Conservation (phyloP, 176 grass and related monocot genomes). For the Bothriochloa decipiens region DNA sequence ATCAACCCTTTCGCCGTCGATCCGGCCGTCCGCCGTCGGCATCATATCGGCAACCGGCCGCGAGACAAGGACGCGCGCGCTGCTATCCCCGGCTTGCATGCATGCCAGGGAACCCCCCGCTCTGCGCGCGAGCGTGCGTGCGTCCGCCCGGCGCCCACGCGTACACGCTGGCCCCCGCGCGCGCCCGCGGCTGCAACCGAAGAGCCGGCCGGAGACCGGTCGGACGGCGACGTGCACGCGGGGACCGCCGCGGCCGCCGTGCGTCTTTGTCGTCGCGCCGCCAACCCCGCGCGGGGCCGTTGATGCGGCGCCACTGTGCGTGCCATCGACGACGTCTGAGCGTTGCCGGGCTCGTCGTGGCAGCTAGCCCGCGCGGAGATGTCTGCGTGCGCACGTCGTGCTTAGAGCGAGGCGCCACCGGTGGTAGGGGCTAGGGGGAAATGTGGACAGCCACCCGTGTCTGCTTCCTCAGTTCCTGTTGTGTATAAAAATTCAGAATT, state of each 20-base stretch:
- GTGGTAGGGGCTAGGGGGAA: not conserved
- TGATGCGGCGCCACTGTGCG: constrained; percentile 7
- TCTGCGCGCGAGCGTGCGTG: not conserved
- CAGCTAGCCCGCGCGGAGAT: too few relatives aligned
- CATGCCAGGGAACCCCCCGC: not conserved
- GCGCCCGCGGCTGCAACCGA: not conserved
- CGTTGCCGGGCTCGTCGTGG: too few relatives aligned
- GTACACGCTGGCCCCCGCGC: too few relatives aligned
- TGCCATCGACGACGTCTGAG: not conserved
- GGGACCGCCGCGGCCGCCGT: too few relatives aligned
- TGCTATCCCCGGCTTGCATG: too few relatives aligned
- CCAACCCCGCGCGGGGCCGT: constrained; percentile 30
- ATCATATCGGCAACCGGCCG: not conserved
- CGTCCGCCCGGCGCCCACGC: not conserved
- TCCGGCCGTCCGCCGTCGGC: not conserved
- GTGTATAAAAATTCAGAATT: too few relatives aligned
- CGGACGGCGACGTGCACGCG: too few relatives aligned
- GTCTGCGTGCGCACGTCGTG: too few relatives aligned
- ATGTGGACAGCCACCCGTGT: not conserved
- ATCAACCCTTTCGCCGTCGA: not conserved
- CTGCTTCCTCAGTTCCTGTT: too few relatives aligned
- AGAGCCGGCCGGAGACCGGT: too few relatives aligned
- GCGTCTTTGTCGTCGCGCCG: not conserved
- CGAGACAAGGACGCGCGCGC: not conserved
- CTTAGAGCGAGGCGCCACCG: too few relatives aligned